These are phyloP conservation scores for Funneliformis geosporum DNA, from an alignment of 192 early-diverging fungal species.

Conservation along the genomic window DNA sequence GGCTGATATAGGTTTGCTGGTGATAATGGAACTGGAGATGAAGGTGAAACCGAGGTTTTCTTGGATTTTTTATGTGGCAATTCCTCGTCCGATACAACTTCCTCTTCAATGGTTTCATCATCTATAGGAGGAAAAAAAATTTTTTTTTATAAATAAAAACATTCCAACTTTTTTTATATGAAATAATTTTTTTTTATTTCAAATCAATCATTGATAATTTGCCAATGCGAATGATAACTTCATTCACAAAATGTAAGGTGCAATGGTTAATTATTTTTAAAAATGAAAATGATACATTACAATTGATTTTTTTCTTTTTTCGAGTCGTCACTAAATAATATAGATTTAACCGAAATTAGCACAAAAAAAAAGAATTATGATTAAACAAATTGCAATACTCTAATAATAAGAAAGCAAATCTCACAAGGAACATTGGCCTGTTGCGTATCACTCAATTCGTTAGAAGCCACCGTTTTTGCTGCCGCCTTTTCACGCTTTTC, in stretches of 20 bases:
- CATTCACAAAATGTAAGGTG: too few species aligned
- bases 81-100: slow-evolving; percentile 5
- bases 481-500: slow-evolving; percentile 24
- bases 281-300: neutral
- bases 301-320: slow-evolving; percentile 29
- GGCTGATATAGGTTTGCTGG: neutral
- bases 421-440: neutral
- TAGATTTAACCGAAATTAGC: neutral
- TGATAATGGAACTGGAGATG: neutral
- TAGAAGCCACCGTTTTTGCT: neutral
- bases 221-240: neutral
- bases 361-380: neutral
- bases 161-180: too few species aligned
- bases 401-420: neutral
- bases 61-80: slow-evolving; percentile 8
- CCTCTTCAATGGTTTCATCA: slow-evolving; percentile 16
- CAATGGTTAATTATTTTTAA: neutral
- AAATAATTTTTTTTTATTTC: too few species aligned
- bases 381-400: neutral
- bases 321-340: neutral
- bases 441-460: neutral
- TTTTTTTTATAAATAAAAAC: too few species aligned
- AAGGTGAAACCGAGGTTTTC: neutral
- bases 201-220: too few species aligned
- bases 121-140: neutral